A percentile compares a stretch with the other conserved stretches of the same genome.
These are phyloP conservation scores for Kluyveromyces marxianus DNA, from an alignment of 1,139 yeast species.

Conservation along the genomic window DNA sequence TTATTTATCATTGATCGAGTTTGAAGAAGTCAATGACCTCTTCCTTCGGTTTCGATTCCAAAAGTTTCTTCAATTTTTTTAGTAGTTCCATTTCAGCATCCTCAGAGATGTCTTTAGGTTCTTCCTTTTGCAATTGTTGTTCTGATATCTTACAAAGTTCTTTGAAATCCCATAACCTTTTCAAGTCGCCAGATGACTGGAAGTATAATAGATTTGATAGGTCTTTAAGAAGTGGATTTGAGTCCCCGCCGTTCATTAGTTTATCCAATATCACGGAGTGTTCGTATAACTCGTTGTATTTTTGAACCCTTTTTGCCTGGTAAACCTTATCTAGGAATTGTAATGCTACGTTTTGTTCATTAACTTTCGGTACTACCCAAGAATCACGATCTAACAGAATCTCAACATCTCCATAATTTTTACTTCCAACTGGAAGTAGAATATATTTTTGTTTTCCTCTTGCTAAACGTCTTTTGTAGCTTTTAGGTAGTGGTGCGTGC, in stretches of 20 bases:
- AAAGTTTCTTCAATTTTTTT: constrained; percentile 48
- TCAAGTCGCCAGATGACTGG: constrained; percentile 16
- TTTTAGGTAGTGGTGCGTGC: constrained; percentile 39
- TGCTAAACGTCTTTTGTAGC: constrained; percentile 36
- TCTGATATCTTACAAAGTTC: constrained; percentile 36
- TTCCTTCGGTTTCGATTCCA: constrained; percentile 64
- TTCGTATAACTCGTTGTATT: constrained; percentile 18
- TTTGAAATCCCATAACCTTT: constrained; percentile 26
- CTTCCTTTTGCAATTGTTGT: constrained; percentile 20
- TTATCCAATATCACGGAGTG: constrained; percentile 27
- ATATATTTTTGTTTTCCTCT: constrained; percentile 41
- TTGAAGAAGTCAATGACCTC: constrained; percentile 51
- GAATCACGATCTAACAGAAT: constrained; percentile 35
- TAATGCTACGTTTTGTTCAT: constrained; percentile 64
- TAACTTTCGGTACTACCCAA: constrained; percentile 32
- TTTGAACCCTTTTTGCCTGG: constrained; percentile 22
- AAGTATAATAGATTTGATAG: constrained; percentile 14
- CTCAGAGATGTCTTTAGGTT: constrained; percentile 14
- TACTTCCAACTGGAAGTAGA: constrained; percentile 56
- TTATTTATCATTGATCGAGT: background rate
- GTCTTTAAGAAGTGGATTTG: background rate
- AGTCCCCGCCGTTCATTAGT: constrained; percentile 8
- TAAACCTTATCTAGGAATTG: constrained; percentile 58
- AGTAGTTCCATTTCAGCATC: constrained; percentile 46
- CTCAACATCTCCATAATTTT: constrained; percentile 64